Evolutionary conservation across 1,284 basidiomycete genomes (phyloP).

Genomic region (Lignosus rhinocerotis): DNA sequence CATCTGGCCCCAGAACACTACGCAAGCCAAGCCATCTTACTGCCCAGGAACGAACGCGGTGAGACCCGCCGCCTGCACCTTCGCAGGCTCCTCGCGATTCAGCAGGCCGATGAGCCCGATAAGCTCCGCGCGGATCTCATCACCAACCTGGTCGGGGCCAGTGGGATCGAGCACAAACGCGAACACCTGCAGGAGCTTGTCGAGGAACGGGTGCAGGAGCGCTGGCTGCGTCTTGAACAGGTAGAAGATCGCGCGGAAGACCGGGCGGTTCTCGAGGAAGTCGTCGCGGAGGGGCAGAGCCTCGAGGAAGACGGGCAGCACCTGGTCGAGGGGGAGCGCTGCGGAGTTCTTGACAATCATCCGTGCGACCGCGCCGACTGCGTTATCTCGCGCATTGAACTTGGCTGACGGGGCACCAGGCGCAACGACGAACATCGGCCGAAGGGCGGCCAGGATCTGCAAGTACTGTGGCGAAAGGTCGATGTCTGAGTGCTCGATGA

Average conservation of each 20-base stretch:
- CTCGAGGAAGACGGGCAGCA: constrained; percentile 82
- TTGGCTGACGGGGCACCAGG: constrained; percentile 62
- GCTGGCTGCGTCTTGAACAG: constrained; percentile 80
- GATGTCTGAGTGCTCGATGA: constrained; percentile 85
- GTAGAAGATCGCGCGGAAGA: constrained; percentile 89
- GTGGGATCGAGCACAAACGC: constrained; percentile 81
- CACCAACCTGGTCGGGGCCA: constrained; percentile 71
- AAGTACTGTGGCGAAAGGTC: constrained; percentile 88
- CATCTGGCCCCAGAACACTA: neutral
- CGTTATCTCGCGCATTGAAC: constrained; percentile 93
- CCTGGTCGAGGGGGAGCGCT: constrained; percentile 89
- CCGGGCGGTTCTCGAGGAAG: constrained; percentile 85
- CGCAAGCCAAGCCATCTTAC: constrained; percentile 4
- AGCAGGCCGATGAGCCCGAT: constrained; percentile 77
- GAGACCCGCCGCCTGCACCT: constrained; percentile 77
- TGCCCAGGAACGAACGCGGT: constrained; percentile 44
- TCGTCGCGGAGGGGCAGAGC: constrained; percentile 90
- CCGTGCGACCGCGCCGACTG: constrained; percentile 88
- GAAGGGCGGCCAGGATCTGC: constrained; percentile 78
- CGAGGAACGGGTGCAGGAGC: constrained; percentile 76
- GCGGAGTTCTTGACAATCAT: constrained; percentile 83
- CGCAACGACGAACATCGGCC: constrained; percentile 78
- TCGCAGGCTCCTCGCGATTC: constrained; percentile 71
- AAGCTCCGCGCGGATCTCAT: constrained; percentile 76
- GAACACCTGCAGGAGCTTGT: constrained; percentile 83